phyloP scores from a whole-genome alignment of 805 yeast species.

The Lachancea meyersii region DNA sequence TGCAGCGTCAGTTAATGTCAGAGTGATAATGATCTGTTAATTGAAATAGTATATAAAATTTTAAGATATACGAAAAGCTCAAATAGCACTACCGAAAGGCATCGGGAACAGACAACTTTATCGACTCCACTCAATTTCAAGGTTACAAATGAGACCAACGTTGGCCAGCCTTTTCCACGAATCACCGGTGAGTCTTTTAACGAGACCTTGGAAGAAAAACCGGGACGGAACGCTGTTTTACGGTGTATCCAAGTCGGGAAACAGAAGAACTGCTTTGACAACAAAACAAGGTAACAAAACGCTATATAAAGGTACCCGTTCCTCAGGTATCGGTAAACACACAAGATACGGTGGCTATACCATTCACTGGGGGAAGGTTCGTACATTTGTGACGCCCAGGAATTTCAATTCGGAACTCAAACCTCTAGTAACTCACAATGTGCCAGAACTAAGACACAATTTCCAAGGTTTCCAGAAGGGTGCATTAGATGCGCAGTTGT shows the following conservation, averaged over 20 bases:
- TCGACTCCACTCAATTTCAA: too few relatives aligned
- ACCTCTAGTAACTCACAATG: slow-evolving; percentile 71
- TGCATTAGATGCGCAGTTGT: slow-evolving; percentile 65
- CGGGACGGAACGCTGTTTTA: slow-evolving; percentile 80
- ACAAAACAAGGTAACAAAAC: slow-evolving; percentile 93
- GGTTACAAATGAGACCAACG: slow-evolving; percentile 52
- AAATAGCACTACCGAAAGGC: too few relatives aligned
- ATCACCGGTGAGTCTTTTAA: slow-evolving; percentile 43
- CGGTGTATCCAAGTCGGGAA: slow-evolving; percentile 71
- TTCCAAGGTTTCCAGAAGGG: slow-evolving; percentile 67
- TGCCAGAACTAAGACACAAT: slow-evolving; percentile 62
- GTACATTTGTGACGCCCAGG: slow-evolving; percentile 82
- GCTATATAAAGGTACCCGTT: slow-evolving; percentile 92
- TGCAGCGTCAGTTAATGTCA: too few relatives aligned
- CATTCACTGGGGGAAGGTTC: slow-evolving; percentile 76
- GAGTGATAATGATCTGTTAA: too few relatives aligned
- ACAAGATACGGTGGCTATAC: slow-evolving; percentile 69
- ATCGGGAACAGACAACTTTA: too few relatives aligned
- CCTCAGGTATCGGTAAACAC: slow-evolving; percentile 84
- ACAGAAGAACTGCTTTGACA: slow-evolving; percentile 75
- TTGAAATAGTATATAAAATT: too few relatives aligned
- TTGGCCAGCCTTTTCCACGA: slow-evolving; percentile 41
- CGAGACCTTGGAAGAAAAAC: slow-evolving; percentile 85
- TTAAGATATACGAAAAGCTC: too few relatives aligned
- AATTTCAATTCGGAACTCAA: slow-evolving; percentile 43